Base-by-base conservation (phyloP, 148 eudicot species). In the Diospyros kaki region DNA sequence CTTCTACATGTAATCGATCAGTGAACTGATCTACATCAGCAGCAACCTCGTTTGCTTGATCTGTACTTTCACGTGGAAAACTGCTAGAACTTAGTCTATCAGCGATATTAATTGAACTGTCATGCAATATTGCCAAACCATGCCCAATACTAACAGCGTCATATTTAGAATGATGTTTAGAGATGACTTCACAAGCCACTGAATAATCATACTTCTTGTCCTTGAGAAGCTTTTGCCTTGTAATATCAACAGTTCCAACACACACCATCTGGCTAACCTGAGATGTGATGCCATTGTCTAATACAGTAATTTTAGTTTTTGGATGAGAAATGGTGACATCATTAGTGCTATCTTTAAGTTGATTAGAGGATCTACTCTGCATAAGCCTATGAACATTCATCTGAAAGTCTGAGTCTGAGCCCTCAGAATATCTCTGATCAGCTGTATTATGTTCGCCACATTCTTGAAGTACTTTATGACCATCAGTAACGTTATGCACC, bases 401-500 rank as follows among this genome's bases (percentile, higher is more conserved):
- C 81, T 58, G 68, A 56, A 66, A 48, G 80, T 69, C 72, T 54
- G 54, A 28, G 5, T 75, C 77, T 51, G 28, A 28, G 28, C 65
- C 68, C 17, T 45, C 41, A 8, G 10, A 66, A 63, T 53, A 75
- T 71, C 28, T 68, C 56, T 56, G 58, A n/a, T 28, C 72, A 46
- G 45, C 4, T 77, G 28, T 58, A 58, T 41, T 10, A 43, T 52
- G 54, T 60, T 65, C 75, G 55, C 14, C 68, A 75, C 56, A 53
- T 50, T 66, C 83, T 62, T 52, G 45, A 73, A 58, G 7, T 48
- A 13, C 46, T 50, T 68, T 75, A 64, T 71, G 71, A 66, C 59
- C 73, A 72, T 38, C 80, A 78, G 55, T n/a, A 62, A 46, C 56
- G 43, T 66, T 72, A 71, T 55, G 74, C 74, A 48, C n/a, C 44